A percentile compares a stretch with the other conserved stretches of the same genome.
These are phyloP conservation scores for Trametes sp. DNA, from an alignment of 1,284 basidiomycete genomes.

Conservation along the genomic window DNA sequence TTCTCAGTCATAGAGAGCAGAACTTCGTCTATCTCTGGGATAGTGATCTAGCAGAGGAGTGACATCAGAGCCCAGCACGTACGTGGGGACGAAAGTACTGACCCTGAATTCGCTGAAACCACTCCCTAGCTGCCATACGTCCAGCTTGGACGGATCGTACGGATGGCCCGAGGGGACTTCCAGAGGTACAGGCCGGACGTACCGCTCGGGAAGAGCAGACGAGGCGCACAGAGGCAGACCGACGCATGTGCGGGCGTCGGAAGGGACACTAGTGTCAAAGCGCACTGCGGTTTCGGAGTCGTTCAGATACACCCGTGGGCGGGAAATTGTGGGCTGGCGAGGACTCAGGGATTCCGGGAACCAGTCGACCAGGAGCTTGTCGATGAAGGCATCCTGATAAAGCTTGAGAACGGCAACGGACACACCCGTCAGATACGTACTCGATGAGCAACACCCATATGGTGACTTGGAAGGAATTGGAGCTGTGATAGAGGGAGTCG, in stretches of 20 bases:
- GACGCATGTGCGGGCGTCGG: constrained; percentile 20
- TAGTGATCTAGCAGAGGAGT: no score
- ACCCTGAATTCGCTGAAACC: constrained; percentile 29
- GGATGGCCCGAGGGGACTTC: constrained; percentile 28
- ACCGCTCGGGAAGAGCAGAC: constrained; percentile 12
- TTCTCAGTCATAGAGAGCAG: no score
- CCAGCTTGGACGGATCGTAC: constrained; percentile 40
- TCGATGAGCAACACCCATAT: no score
- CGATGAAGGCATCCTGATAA: constrained; percentile 26
- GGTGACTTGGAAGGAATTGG: no score
- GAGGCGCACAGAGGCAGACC: constrained; percentile 6
- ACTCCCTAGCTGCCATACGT: constrained; percentile 41
- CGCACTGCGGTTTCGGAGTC: constrained; percentile 21
- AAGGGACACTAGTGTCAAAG: constrained; percentile 15
- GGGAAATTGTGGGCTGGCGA: neutral
- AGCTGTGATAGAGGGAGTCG: no score
- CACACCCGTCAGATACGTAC: no score
- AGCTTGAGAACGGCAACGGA: no score
- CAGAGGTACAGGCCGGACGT: constrained; percentile 29
- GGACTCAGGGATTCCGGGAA: constrained; percentile 7
- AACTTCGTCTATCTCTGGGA: no score
- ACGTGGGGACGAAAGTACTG: no score
- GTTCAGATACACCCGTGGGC: constrained; percentile 20
- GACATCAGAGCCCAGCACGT: no score
- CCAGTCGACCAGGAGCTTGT: constrained; percentile 25